phyloP scores from a whole-genome alignment of 2,329 filamentous ascomycete species.

The Volutella citrinella region DNA sequence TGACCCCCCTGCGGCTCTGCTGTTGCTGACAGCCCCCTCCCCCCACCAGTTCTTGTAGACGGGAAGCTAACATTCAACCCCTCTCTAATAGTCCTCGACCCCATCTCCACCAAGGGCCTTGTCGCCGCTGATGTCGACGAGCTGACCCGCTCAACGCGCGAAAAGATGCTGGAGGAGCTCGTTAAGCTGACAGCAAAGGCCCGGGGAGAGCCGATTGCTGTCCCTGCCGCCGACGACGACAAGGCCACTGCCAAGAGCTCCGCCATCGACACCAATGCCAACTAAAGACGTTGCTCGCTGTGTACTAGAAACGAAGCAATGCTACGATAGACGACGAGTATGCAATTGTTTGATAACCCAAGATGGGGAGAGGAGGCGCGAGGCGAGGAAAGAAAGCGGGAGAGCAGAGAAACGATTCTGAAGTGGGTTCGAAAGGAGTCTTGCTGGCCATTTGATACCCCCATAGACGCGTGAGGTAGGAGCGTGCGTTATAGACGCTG shows the following conservation, averaged over 20 bases:
- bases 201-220: conserved; percentile 37
- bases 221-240: conserved; percentile 23
- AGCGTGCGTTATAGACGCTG: conserved; percentile 19
- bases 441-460: conserved; percentile 29
- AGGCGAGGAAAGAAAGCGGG: conserved; percentile 3
- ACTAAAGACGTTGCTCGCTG: no score
- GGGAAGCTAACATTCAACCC: conserved; percentile 1
- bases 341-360: neutral
- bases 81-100: conserved; percentile 75
- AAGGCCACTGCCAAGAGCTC: conserved; percentile 28
- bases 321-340: no score
- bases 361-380: conserved; percentile 1
- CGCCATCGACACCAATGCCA: conserved; percentile 38
- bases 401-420: conserved; percentile 10
- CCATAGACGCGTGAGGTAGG: conserved; percentile 34
- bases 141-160: conserved; percentile 64
- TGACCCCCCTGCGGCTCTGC: no score
- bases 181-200: conserved; percentile 50
- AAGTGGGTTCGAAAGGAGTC: conserved; percentile 19
- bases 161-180: conserved; percentile 72
- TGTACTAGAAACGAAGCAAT: no score
- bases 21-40: neutral
- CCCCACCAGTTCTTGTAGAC: neutral
- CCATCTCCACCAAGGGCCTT: conserved; percentile 73
- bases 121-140: conserved; percentile 74